Evolutionary conservation across 345 rosid species (phyloP), one percentile per base, ranked within the genome.

Genomic region (Citrus sp.): DNA sequence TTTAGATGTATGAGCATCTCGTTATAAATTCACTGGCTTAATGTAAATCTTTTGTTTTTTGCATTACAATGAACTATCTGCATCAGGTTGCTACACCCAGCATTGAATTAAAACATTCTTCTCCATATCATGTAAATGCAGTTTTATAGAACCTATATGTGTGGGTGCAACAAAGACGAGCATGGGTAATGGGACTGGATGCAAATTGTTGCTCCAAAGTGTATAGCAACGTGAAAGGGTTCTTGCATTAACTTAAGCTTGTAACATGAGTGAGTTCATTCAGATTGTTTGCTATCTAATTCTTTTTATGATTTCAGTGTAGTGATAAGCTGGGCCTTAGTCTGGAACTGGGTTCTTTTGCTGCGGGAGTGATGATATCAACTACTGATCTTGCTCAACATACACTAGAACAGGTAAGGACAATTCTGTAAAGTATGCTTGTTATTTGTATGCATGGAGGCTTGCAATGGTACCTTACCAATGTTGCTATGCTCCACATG

Each of bases 341-440:
- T 80, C 86, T 89, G 77, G 92, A 87, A 83, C 76, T 85, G 84
- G 92, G 92, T 42, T 89, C 92, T 19, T 89, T 89, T 85, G 90
- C 92, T 74, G 89, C 90, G 49, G 92, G 92, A 56, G 87, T 89
- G 80, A 87, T 89, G 90, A 89, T 89, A 79, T 87, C 92, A 67
- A 85, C 90, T 28, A 85, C 92, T 70, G 90, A 87, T 80, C 88
- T 87, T 73, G 90, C 83, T 77, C 89, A 89, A 56, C 90, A 89
- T 77, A 87, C 92, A 32, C 83, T 87, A 55, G 90, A 89, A 82
- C 92, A 85, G 80, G 92, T 87, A 82, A 74, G 81, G 34, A 27
- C 61, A 10, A 68, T n/a, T 61, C 40, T 21, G 18, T 32, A 1
- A 42, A n/a, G 21, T 76, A 58, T 35, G 49, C 40, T 49, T 24